A percentile compares a stretch with the other conserved stretches of the same genome.
These are phyloP conservation scores for Logfia minima DNA, from an alignment of 129 eudicot species.

Conservation along the genomic window DNA sequence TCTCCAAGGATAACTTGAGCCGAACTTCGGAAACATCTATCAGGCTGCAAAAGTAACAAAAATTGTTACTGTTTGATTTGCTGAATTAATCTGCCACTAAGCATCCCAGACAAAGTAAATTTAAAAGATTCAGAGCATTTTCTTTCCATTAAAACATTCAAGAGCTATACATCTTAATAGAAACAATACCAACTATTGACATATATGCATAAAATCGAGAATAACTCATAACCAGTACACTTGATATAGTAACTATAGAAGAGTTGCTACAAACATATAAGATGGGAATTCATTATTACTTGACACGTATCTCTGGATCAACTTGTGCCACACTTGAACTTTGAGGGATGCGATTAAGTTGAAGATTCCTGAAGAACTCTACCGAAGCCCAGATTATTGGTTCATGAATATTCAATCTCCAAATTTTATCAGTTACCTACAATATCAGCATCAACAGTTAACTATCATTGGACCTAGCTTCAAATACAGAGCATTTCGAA, in stretches of 20 bases:
- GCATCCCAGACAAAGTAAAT: too few species aligned
- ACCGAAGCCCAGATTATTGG: conserved; percentile 93
- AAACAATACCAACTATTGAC: background rate
- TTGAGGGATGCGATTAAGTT: conserved; percentile 73
- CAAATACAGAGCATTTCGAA: conserved; percentile 13
- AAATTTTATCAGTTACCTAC: conserved; percentile 80
- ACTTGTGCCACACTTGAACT: conserved; percentile 72
- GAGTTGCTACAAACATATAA: background rate
- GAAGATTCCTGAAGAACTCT: conserved; percentile 75
- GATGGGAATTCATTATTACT: conserved; percentile 50
- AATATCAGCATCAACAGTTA: conserved; percentile 13
- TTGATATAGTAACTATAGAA: conserved; percentile 1
- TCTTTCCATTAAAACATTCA: background rate
- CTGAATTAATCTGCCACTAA: background rate
- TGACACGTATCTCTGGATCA: conserved; percentile 93
- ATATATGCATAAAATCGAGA: conserved; percentile 9
- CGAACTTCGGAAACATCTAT: conserved; percentile 94
- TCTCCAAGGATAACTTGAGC: conserved; percentile 81
- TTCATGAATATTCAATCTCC: conserved; percentile 93
- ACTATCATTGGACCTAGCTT: conserved; percentile 8
- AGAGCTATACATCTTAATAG: background rate
- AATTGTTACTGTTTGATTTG: background rate
- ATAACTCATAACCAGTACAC: background rate
- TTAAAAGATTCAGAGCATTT: background rate
- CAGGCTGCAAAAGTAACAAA: conserved; percentile 50